phyloP scores from a whole-genome alignment of 768 basidiomycete genomes.

The Pulveroboletus sp. region DNA sequence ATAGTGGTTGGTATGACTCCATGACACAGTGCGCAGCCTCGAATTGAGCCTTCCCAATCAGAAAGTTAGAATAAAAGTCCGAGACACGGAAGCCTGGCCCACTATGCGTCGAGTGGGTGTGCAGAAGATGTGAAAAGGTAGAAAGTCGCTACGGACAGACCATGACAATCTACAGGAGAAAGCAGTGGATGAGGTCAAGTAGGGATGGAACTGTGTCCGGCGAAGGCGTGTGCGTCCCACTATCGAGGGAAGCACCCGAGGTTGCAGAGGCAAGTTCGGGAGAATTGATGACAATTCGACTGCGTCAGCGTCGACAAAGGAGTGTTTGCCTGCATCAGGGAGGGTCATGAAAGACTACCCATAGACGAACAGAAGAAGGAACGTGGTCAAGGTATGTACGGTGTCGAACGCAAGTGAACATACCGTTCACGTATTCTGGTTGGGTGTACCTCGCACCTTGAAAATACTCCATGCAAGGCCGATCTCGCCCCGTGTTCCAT shows the following conservation, averaged over 20 bases:
- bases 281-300: conserved; percentile 50
- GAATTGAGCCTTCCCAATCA: conserved; percentile 71
- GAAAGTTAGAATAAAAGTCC: conserved; percentile 71
- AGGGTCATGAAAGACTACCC: conserved; percentile 61
- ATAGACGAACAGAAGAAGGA: not conserved
- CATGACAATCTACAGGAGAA: conserved; percentile 74
- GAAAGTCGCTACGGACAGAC: conserved; percentile 46
- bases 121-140: not conserved
- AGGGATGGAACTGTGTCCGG: conserved; percentile 18
- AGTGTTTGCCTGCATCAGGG: conserved; percentile 62
- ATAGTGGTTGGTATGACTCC: conserved; percentile 31
- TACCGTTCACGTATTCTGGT: conserved; percentile 74
- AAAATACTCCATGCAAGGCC: conserved; percentile 92
- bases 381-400: not conserved
- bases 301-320: conserved; percentile 53
- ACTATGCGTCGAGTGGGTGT: conserved; percentile 31
- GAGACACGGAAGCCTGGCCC: conserved; percentile 75
- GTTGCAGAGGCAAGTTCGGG: conserved; percentile 55
- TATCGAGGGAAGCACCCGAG: not conserved
- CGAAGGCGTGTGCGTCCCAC: conserved; percentile 10
- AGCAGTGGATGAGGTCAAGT: conserved; percentile 55
- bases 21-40: conserved; percentile 65
- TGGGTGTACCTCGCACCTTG: conserved; percentile 76
- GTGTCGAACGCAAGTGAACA: conserved; percentile 21
- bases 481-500: conserved; percentile 73